Conservation (phyloP, 106 monocot species). For the Dendrobium officinale region DNA sequence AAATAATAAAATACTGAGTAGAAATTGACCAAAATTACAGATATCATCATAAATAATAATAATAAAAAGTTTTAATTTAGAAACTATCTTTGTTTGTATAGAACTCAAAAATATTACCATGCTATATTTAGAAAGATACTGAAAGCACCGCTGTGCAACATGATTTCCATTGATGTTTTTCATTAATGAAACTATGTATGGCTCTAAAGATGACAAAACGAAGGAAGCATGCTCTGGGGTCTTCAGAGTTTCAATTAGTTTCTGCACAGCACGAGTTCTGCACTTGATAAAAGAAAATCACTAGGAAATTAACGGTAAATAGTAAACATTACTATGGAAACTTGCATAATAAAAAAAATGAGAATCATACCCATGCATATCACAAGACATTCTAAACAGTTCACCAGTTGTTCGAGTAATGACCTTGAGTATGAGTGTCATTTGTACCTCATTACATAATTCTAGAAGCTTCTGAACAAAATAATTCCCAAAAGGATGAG, state of each 20-base stretch:
- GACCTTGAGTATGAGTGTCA: conserved; percentile 23
- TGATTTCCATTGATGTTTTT: conserved; percentile 57
- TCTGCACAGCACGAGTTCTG: conserved; percentile 52
- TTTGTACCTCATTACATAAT: conserved; percentile 41
- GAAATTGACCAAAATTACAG: too few relatives aligned
- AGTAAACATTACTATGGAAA: neutral
- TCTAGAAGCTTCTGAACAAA: conserved; percentile 54
- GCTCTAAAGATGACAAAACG: conserved; percentile 39
- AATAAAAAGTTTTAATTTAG: too few relatives aligned
- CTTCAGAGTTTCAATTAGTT: conserved; percentile 41
- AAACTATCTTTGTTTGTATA: neutral
- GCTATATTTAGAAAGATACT: conserved; percentile 31
- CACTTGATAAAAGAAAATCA: conserved; percentile 7
- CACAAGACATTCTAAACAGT: conserved; percentile 46
- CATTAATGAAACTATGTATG: conserved; percentile 33
- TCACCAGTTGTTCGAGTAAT: conserved; percentile 23
- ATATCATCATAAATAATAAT: too few relatives aligned
- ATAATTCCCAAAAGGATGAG: conserved; percentile 55
- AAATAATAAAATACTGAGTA: too few relatives aligned
- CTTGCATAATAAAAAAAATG: neutral
- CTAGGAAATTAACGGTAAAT: neutral
- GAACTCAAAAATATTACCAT: conserved; percentile 21
- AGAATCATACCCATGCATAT: conserved; percentile 51
- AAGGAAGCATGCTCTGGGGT: conserved; percentile 25
- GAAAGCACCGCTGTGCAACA: conserved; percentile 57